phyloP scores from a whole-genome alignment of 192 early-diverging fungal genomes.

The Chytriomyces sp. region DNA sequence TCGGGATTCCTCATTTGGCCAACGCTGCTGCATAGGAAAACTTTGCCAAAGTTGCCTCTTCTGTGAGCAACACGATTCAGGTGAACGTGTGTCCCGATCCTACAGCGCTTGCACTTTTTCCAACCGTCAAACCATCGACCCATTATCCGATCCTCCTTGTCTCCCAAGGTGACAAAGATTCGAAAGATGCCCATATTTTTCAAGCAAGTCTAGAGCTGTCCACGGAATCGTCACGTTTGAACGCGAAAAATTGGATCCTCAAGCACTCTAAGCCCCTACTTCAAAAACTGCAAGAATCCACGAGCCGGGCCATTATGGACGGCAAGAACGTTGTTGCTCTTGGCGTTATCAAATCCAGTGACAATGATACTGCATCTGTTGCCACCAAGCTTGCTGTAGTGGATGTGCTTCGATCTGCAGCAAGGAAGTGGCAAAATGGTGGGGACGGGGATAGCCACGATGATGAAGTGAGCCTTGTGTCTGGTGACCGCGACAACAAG shows the following conservation, averaged over 20 bases:
- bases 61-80: neutral
- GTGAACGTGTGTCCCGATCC: slow-evolving; percentile 8
- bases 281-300: neutral
- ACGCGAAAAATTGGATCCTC: slow-evolving; percentile 23
- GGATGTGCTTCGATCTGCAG: slow-evolving; percentile 2
- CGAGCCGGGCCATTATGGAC: slow-evolving; percentile 4
- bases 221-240: neutral
- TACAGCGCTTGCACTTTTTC: neutral
- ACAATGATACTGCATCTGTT: neutral
- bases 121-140: neutral
- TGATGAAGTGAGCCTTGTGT: slow-evolving; percentile 8
- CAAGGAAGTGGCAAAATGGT: neutral
- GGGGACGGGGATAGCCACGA: neutral
- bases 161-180: neutral
- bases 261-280: slow-evolving; percentile 19
- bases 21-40: neutral
- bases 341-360: slow-evolving; percentile 18
- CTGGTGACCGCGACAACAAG: slow-evolving; percentile 36
- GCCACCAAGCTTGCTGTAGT: neutral
- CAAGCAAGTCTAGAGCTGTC: neutral
- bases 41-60: slow-evolving; percentile 2
- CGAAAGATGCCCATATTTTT: neutral
- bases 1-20: neutral
- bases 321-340: slow-evolving; percentile 25
- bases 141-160: neutral